A percentile compares a stretch with the other conserved stretches of the same genome.
Evolutionary conservation across 1,284 basidiomycete genomes (phyloP).

Genomic region (Serendipita sp.): DNA sequence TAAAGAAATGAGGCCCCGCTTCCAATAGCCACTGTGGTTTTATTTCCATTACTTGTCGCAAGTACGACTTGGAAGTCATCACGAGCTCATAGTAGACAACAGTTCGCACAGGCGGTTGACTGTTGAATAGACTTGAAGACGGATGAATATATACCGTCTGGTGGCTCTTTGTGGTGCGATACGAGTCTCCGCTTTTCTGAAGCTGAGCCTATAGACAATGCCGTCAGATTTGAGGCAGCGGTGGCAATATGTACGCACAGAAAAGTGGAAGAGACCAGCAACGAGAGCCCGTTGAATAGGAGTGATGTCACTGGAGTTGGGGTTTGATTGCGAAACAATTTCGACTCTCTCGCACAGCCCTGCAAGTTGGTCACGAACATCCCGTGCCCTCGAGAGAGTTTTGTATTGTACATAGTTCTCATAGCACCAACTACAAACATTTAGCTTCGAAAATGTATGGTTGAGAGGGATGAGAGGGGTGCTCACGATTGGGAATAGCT

Average conservation of each 20-base stretch:
- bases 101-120: constrained; percentile 83
- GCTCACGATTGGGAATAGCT: constrained; percentile 78
- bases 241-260: constrained; percentile 33
- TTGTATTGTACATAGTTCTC: constrained; percentile 98
- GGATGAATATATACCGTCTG: constrained; percentile 96
- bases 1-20: constrained; percentile 93
- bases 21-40: constrained; percentile 88
- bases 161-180: constrained; percentile 86
- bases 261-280: constrained; percentile 93
- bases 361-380: constrained; percentile 92
- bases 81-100: constrained; percentile 91
- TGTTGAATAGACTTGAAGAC: constrained; percentile 86
- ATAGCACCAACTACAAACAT: constrained; percentile 46
- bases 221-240: constrained; percentile 6
- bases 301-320: constrained; percentile 81
- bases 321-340: constrained; percentile 74
- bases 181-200: constrained; percentile 84
- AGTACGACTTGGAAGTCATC: constrained; percentile 76
- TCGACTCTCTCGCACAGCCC: constrained; percentile 94
- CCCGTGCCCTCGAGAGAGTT: constrained; percentile 82
- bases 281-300: constrained; percentile 91
- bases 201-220: constrained; percentile 48
- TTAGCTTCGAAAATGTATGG: neutral
- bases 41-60: constrained; percentile 95
- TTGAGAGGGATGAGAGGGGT: too few relatives aligned